Conservation (phyloP, 148 eudicot genomes). For the Rhododendron kiyosumense region DNA sequence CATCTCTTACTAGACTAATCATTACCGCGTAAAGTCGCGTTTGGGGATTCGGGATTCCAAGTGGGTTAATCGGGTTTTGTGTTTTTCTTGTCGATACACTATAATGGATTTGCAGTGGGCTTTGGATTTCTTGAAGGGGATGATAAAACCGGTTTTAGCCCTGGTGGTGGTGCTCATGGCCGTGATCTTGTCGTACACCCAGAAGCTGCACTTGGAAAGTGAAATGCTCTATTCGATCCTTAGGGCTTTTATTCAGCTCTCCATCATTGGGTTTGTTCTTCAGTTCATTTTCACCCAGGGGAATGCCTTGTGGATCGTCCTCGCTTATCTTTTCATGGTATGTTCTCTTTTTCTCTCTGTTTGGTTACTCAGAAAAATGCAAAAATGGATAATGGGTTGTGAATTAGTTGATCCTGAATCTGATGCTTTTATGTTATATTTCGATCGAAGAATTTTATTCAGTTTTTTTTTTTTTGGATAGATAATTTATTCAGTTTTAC, state of each 20-base stretch:
- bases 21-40: neutral
- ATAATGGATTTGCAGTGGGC: constrained; percentile 74
- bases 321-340: constrained; percentile 97
- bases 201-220: constrained; percentile 48
- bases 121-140: constrained; percentile 50
- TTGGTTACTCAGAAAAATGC: neutral
- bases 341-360: neutral
- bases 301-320: constrained; percentile 54
- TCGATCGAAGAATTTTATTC: neutral
- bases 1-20: neutral
- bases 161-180: constrained; percentile 66
- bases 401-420: neutral
- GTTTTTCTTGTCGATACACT: neutral
- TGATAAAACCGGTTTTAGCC: constrained; percentile 79
- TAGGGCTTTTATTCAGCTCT: constrained; percentile 73
- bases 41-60: neutral
- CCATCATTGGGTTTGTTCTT: constrained; percentile 85
- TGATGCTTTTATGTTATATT: neutral
- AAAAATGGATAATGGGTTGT: neutral
- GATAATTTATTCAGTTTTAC: neutral
- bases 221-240: constrained; percentile 75
- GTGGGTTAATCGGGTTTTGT: neutral
- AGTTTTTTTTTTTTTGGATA: too few relatives aligned
- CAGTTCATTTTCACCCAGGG: constrained; percentile 74
- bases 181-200: constrained; percentile 48